These are phyloP conservation scores for Tetrapisispora nanseiensis DNA, from an alignment of 805 yeast genomes.

Conservation along the genomic window DNA sequence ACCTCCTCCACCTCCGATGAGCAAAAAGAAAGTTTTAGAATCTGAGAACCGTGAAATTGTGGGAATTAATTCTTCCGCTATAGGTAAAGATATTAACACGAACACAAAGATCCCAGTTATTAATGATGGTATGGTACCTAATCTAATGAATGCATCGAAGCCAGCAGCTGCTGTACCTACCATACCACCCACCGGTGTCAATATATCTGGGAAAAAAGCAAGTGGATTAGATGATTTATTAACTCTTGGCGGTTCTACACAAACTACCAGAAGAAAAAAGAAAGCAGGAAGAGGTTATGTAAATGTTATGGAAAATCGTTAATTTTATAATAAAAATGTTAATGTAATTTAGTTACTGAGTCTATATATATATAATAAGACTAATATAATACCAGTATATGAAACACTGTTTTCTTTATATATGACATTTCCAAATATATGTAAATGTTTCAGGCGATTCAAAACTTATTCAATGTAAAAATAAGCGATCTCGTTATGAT, in stretches of 20 bases:
- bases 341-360: too few relatives aligned
- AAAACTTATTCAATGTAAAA: too few relatives aligned
- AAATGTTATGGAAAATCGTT: conserved; percentile 44
- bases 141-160: neutral
- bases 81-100: neutral
- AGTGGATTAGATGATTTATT: conserved; percentile 42
- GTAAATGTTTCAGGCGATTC: too few relatives aligned
- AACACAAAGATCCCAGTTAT: neutral
- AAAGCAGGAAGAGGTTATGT: conserved; percentile 52
- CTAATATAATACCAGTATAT: too few relatives aligned
- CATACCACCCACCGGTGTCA: neutral
- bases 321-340: too few relatives aligned
- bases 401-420: too few relatives aligned
- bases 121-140: neutral
- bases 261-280: conserved; percentile 32
- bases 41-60: too few relatives aligned
- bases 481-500: too few relatives aligned
- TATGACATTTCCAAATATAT: too few relatives aligned
- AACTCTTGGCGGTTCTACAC: conserved; percentile 22
- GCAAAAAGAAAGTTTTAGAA: conserved; percentile 27
- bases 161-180: neutral
- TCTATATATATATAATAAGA: too few relatives aligned
- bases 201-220: conserved; percentile 17
- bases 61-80: neutral
- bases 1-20: conserved; percentile 50